Percentiles rank a stretch among this genome's conserved stretches.
These are phyloP conservation scores for Endotrypanum monterogeii DNA, from an alignment of 208 protist species.

Conservation along the genomic window DNA sequence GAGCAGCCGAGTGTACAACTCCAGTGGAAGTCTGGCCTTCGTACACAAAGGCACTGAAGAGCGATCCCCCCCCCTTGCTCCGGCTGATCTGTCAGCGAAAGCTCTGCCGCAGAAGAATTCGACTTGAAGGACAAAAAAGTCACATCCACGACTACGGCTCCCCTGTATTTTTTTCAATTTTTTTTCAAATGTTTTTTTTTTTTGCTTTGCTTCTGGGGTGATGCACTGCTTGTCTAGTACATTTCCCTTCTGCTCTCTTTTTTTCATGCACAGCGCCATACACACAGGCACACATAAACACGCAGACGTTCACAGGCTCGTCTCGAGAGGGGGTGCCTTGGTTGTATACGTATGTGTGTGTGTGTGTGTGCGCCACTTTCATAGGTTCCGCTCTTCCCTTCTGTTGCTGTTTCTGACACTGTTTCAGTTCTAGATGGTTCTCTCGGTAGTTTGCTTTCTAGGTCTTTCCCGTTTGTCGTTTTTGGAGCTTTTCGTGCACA, in stretches of 20 bases:
- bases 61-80: background rate
- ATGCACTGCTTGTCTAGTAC: too few relatives aligned
- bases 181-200: background rate
- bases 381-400: background rate
- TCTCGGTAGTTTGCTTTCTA: too few relatives aligned
- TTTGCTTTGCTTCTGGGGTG: constrained; percentile 7
- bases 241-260: background rate
- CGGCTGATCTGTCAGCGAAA: background rate
- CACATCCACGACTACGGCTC: too few relatives aligned
- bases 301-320: background rate
- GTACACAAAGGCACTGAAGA: background rate
- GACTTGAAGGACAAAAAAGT: too few relatives aligned
- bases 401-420: background rate
- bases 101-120: too few relatives aligned
- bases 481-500: too few relatives aligned
- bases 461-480: background rate
- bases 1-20: background rate
- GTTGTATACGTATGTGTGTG: background rate
- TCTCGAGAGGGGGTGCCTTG: background rate
- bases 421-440: background rate
- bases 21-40: background rate
- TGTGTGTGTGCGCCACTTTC: background rate
- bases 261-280: background rate
- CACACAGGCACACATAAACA: background rate
- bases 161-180: too few relatives aligned